Evolutionary conservation across 495 filamentous ascomycete genomes (phyloP).

Genomic region (Neurospora sp.): DNA sequence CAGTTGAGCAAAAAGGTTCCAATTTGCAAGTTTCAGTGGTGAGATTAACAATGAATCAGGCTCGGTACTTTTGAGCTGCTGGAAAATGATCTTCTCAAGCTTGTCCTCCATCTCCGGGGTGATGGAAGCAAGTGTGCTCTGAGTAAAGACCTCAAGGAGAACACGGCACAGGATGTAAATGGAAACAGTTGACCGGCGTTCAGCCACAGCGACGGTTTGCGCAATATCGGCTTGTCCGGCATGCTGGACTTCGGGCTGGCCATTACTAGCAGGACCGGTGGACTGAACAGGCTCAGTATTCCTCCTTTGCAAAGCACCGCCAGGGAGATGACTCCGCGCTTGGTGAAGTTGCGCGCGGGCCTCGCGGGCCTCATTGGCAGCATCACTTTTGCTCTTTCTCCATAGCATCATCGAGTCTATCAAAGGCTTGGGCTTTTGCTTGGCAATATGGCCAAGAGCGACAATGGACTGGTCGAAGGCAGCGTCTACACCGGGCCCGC

Average conservation of each 20-base stretch:
- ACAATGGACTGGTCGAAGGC: constrained; percentile 93
- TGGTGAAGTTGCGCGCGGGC: constrained; percentile 51
- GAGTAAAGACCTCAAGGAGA: constrained; percentile 83
- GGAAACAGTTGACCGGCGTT: constrained; percentile 80
- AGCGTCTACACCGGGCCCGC: constrained; percentile 77
- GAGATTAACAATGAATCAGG: constrained; percentile 69
- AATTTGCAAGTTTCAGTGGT: constrained; percentile 79
- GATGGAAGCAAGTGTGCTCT: constrained; percentile 72
- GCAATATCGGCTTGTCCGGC: constrained; percentile 2
- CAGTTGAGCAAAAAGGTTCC: constrained; percentile 84
- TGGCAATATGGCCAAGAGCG: constrained; percentile 85
- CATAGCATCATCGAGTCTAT: constrained; percentile 97
- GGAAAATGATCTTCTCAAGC: constrained; percentile 89
- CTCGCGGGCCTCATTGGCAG: constrained; percentile 52
- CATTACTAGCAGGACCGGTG: constrained; percentile 3
- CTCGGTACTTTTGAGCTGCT: constrained; percentile 79
- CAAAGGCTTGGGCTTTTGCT: constrained; percentile 85
- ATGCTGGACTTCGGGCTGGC: constrained; percentile 4
- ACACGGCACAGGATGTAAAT: constrained; percentile 93
- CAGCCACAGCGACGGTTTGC: constrained; percentile 52
- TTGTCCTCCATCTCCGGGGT: constrained; percentile 82
- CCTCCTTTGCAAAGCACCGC: constrained; percentile 29
- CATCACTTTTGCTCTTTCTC: constrained; percentile 89
- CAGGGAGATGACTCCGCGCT: constrained; percentile 30
- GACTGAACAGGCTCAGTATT: constrained; percentile 40